Conservation (phyloP, 2,329 filamentous ascomycete species). For the Curvularia lunata region DNA sequence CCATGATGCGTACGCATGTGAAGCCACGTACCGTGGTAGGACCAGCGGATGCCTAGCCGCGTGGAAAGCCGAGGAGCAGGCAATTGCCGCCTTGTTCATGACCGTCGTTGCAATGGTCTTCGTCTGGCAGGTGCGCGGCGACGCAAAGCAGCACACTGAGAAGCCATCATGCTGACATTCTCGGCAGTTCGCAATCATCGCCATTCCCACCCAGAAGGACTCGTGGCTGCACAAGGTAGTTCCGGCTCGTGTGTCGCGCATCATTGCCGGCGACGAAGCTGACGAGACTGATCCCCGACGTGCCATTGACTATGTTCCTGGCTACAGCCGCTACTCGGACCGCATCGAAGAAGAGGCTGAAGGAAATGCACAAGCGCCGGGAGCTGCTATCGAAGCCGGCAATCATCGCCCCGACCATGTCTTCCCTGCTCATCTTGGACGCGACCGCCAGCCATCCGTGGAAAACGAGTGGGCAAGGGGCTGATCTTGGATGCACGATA, state of each 20-base stretch:
- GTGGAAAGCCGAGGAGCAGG: conserved; percentile 64
- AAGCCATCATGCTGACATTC: conserved; percentile 3
- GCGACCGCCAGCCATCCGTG: conserved; percentile 27
- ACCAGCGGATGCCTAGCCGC: conserved; percentile 57
- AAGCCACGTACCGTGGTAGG: conserved; percentile 54
- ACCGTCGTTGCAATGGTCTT: conserved; percentile 52
- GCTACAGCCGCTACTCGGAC: conserved; percentile 39
- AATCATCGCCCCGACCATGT: conserved; percentile 25
- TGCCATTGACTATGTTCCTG: conserved; percentile 42
- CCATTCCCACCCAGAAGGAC: conserved; percentile 36
- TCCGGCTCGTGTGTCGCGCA: conserved; percentile 41
- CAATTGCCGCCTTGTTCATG: conserved; percentile 62
- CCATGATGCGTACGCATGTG: conserved; percentile 51
- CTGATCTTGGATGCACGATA: neutral
- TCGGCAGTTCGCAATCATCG: conserved; percentile 40
- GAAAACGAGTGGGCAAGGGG: conserved; percentile 39
- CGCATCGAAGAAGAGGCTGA: conserved; percentile 38
- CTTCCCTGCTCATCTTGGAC: conserved; percentile 23
- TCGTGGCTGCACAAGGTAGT: conserved; percentile 43
- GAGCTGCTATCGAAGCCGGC: conserved; percentile 31
- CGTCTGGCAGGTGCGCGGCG: conserved; percentile 39
- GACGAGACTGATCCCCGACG: conserved; percentile 28
- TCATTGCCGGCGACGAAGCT: conserved; percentile 40
- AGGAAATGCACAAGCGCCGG: conserved; percentile 21
- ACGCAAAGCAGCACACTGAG: neutral